These are phyloP conservation scores for Arthrocladium fulminans DNA, from an alignment of 2,329 filamentous ascomycete genomes.

Conservation along the genomic window DNA sequence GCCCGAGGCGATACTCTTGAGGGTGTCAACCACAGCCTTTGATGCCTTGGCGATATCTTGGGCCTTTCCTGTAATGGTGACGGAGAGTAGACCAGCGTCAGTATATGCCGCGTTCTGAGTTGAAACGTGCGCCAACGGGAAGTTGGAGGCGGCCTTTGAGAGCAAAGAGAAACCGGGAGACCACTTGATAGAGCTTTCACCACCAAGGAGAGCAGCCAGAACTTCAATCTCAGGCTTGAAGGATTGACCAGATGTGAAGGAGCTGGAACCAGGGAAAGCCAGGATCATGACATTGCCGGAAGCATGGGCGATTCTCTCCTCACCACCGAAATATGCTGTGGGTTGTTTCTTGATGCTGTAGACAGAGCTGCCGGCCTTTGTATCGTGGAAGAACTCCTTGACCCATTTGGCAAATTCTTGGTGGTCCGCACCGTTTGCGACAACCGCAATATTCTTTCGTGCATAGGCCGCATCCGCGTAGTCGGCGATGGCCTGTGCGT, in stretches of 20 bases:
- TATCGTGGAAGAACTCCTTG: conserved; percentile 76
- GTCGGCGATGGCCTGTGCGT: conserved; percentile 61
- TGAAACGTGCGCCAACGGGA: conserved; percentile 57
- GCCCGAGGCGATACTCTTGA: conserved; percentile 73
- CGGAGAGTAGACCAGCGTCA: conserved; percentile 80
- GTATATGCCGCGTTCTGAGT: conserved; percentile 82
- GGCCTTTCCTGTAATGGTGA: conserved; percentile 70
- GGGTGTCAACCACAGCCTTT: conserved; percentile 65
- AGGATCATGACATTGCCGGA: conserved; percentile 77
- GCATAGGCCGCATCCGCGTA: conserved; percentile 74
- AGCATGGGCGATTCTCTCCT: conserved; percentile 75
- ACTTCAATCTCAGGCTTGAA: conserved; percentile 88
- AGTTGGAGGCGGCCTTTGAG: conserved; percentile 62
- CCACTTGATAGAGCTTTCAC: conserved; percentile 91
- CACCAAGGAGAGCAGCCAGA: conserved; percentile 79
- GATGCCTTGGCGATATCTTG: conserved; percentile 64
- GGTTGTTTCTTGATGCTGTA: conserved; percentile 51
- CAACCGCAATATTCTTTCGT: conserved; percentile 83
- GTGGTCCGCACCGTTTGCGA: conserved; percentile 77
- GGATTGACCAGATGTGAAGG: conserved; percentile 54
- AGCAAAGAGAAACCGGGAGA: conserved; percentile 84
- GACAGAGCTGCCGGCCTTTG: conserved; percentile 46
- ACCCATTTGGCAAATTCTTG: conserved; percentile 79
- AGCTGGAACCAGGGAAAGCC: conserved; percentile 84
- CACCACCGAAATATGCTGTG: conserved; percentile 86